phyloP scores from a whole-genome alignment of 2,329 filamentous ascomycete genomes.

The Mycosphaerelloides madeirae region DNA sequence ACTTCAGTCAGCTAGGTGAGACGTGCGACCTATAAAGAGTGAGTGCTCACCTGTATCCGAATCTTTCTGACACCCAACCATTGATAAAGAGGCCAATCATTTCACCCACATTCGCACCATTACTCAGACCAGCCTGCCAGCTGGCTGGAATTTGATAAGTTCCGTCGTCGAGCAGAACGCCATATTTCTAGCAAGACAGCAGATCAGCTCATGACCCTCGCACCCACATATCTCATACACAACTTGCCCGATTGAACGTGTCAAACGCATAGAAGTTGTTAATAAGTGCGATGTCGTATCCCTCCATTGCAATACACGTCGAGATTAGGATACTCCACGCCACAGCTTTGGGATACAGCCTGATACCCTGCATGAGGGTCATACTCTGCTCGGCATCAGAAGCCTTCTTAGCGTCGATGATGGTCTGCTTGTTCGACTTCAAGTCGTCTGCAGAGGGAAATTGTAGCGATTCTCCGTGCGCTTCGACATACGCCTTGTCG shows the following conservation, averaged over 20 bases:
- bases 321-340: constrained; percentile 79
- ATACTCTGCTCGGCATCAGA: constrained; percentile 48
- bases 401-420: constrained; percentile 41
- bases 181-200: constrained; percentile 29
- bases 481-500: not conserved
- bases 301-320: constrained; percentile 82
- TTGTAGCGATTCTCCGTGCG: constrained; percentile 5
- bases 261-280: constrained; percentile 32
- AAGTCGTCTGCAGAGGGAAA: constrained; percentile 29
- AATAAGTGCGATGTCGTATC: constrained; percentile 38
- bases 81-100: constrained; percentile 43
- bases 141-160: constrained; percentile 35
- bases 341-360: constrained; percentile 81
- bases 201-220: not conserved
- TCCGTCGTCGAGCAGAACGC: constrained; percentile 37
- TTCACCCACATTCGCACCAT: constrained; percentile 45
- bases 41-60: constrained; percentile 34
- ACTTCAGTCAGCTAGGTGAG: too few relatives aligned
- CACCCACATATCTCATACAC: not conserved
- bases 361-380: constrained; percentile 67
- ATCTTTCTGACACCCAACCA: constrained; percentile 43
- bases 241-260: not conserved
- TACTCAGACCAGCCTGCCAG: constrained; percentile 47
- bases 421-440: constrained; percentile 27
- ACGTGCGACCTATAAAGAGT: too few relatives aligned